Percentiles rank a stretch among this genome's conserved stretches.
Conservation (phyloP, 2,329 filamentous ascomycete genomes). For the Clarireedia hainanense region DNA sequence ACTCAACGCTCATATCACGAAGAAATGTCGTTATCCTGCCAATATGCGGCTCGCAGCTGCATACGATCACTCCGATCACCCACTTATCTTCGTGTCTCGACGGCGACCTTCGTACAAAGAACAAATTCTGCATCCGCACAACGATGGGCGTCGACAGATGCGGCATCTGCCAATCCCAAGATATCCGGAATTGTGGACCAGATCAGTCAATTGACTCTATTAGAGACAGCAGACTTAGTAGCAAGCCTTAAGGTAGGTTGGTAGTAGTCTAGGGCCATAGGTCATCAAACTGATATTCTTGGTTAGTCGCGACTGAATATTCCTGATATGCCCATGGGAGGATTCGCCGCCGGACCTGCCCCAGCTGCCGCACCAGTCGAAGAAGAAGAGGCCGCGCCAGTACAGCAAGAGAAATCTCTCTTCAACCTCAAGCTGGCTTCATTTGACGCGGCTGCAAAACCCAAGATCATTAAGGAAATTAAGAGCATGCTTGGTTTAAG, state of each 20-base stretch:
- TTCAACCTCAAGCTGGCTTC: constrained; percentile 93
- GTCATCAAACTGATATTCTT: background rate
- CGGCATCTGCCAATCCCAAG: constrained; percentile 70
- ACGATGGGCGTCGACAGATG: constrained; percentile 85
- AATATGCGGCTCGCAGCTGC: constrained; percentile 57
- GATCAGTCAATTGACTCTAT: constrained; percentile 93
- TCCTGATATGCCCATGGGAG: constrained; percentile 91
- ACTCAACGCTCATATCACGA: constrained; percentile 20
- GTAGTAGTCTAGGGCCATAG: background rate
- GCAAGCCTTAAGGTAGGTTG: constrained; percentile 78
- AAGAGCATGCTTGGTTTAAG: constrained; percentile 92
- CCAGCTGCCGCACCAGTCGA: constrained; percentile 56
- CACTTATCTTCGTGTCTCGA: constrained; percentile 38
- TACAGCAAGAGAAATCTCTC: constrained; percentile 89
- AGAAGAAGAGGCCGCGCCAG: constrained; percentile 82
- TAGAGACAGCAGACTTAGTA: constrained; percentile 96
- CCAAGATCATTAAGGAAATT: constrained; percentile 99
- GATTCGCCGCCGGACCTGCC: constrained; percentile 63
- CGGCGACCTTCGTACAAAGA: constrained; percentile 37
- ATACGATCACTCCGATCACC: constrained; percentile 51
- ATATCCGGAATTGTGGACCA: constrained; percentile 93
- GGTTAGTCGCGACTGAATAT: constrained; percentile 86
- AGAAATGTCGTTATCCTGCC: constrained; percentile 55
- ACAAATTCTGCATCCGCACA: constrained; percentile 45
- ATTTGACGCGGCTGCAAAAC: constrained; percentile 83